Conservation (phyloP, 495 filamentous ascomycete genomes). For the Trichodelitschia bisporula region DNA sequence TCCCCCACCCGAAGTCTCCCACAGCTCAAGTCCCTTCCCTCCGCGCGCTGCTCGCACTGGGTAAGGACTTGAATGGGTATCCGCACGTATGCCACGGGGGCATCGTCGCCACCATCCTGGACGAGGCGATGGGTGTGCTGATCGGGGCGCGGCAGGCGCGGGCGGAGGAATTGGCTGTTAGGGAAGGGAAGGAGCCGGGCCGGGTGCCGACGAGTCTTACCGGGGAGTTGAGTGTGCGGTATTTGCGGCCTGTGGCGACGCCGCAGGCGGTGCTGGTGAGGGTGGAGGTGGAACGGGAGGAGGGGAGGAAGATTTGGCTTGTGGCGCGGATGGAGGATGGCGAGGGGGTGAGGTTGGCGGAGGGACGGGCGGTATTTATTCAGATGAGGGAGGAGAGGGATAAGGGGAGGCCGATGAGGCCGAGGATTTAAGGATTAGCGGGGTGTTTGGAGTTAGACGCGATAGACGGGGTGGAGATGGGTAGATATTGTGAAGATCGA, state of each 20-base stretch:
- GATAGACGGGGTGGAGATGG: too few relatives aligned
- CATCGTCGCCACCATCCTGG: conserved; percentile 31
- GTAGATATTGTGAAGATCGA: too few relatives aligned
- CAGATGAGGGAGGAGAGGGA: too few relatives aligned
- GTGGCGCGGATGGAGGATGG: too few relatives aligned
- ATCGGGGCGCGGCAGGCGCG: conserved; percentile 20
- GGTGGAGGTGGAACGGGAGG: not conserved
- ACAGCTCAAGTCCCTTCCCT: conserved; percentile 16
- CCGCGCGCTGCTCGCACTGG: conserved; percentile 23
- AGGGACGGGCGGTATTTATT: too few relatives aligned
- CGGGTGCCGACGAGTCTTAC: conserved; percentile 19
- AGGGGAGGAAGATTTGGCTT: too few relatives aligned
- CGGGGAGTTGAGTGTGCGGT: conserved; percentile 32
- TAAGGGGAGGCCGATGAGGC: too few relatives aligned
- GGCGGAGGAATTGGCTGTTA: too few relatives aligned
- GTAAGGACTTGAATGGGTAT: conserved; percentile 31
- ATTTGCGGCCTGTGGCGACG: conserved; percentile 26
- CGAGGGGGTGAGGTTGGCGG: too few relatives aligned
- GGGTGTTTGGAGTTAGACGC: too few relatives aligned
- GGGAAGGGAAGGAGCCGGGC: conserved; percentile 1
- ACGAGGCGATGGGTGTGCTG: conserved; percentile 28
- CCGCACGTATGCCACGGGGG: conserved; percentile 34
- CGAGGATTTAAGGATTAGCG: too few relatives aligned
- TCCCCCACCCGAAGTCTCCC: conserved; percentile 1
- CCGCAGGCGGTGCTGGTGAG: conserved; percentile 11